Percentiles rank a stretch among this genome's conserved stretches.
Evolutionary conservation across 768 basidiomycete genomes (phyloP).

Genomic region (Amanita phalloides): DNA sequence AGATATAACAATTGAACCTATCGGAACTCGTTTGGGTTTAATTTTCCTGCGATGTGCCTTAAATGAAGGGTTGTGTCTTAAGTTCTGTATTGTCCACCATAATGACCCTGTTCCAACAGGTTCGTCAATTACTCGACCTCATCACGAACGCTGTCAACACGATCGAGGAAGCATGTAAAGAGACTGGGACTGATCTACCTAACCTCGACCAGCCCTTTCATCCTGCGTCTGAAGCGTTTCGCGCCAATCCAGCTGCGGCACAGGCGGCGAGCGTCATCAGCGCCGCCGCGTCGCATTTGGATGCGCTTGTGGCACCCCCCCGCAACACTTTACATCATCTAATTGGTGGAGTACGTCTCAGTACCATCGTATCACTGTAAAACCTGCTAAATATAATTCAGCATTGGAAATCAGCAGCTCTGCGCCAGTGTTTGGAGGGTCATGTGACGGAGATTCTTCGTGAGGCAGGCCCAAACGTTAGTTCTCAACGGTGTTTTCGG

Average conservation of each 20-base stretch:
- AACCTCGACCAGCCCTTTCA: constrained; percentile 13
- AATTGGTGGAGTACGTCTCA: constrained; percentile 6
- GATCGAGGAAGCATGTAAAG: constrained; percentile 6
- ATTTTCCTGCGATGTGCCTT: no score
- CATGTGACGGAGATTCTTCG: constrained; percentile 20
- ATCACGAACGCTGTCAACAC: constrained; percentile 2
- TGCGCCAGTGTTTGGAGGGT: constrained; percentile 14
- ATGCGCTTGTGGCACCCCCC: constrained; percentile 12
- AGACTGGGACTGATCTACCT: constrained; percentile 9
- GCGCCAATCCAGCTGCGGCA: constrained; percentile 9
- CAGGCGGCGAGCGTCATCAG: constrained; percentile 11
- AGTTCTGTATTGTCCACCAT: background rate
- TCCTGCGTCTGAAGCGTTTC: constrained; percentile 12
- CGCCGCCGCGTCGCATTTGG: constrained; percentile 17
- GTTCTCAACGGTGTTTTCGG: background rate
- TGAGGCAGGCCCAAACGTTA: constrained; percentile 21
- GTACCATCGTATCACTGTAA: background rate
- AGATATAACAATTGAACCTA: background rate
- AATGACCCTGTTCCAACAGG: background rate
- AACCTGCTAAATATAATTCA: background rate
- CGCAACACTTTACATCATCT: constrained; percentile 7
- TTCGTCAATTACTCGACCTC: background rate
- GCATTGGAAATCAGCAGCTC: constrained; percentile 15
- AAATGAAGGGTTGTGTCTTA: background rate
- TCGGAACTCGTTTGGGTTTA: background rate